Percentiles rank a stretch among this genome's conserved stretches.
These are phyloP conservation scores for Talaromyces albobiverticillius DNA, from an alignment of 2,329 filamentous ascomycete genomes.

Conservation along the genomic window DNA sequence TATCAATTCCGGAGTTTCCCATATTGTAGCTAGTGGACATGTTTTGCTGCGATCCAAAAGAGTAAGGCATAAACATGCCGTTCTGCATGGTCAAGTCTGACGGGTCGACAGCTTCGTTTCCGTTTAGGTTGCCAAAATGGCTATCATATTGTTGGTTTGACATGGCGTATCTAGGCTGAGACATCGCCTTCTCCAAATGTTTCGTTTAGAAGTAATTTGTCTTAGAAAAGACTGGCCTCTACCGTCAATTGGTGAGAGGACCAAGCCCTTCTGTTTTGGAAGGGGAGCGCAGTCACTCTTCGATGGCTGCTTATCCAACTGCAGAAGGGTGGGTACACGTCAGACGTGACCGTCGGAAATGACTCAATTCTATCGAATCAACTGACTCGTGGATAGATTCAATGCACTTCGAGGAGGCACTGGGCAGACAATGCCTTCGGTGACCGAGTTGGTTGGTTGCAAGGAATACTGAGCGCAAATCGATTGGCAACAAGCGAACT, in stretches of 20 bases:
- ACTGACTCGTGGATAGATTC: not conserved
- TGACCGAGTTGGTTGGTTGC: not conserved
- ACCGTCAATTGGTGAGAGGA: conserved; percentile 42
- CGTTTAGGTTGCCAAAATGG: conserved; percentile 47
- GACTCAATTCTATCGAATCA: not conserved
- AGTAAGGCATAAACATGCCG: conserved; percentile 51
- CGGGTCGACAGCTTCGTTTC: conserved; percentile 70
- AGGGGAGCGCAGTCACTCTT: not conserved
- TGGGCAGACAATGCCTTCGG: not conserved
- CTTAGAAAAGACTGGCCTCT: conserved; percentile 64
- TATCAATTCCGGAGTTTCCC: conserved; percentile 74
- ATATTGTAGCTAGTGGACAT: conserved; percentile 71
- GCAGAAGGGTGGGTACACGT: conserved; percentile 1
- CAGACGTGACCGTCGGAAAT: not conserved
- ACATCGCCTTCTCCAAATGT: conserved; percentile 34
- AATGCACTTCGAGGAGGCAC: not conserved
- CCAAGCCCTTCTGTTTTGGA: conserved; percentile 1
- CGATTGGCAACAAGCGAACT: not conserved
- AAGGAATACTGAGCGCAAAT: not conserved
- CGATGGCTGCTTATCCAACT: not conserved
- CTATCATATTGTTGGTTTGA: conserved; percentile 48
- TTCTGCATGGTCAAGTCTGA: conserved; percentile 74
- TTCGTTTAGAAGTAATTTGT: conserved; percentile 44
- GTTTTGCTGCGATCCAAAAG: conserved; percentile 63
- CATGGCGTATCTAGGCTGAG: conserved; percentile 51